Base-by-base conservation (phyloP, 371 early-diverging fungal species). In the Actinomucor elegans region DNA sequence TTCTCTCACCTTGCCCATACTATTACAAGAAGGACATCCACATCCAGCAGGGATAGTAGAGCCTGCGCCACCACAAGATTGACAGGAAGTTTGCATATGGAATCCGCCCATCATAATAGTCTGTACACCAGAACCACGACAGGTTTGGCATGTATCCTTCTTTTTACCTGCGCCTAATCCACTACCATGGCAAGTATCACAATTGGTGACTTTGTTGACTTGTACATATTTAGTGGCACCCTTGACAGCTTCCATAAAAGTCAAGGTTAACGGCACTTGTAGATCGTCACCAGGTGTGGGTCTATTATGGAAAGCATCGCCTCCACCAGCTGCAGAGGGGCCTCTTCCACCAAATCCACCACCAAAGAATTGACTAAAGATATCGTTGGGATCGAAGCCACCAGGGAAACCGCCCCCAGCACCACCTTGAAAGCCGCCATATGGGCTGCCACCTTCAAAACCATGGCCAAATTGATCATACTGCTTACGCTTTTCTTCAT, bases 161-260 rank as follows among this genome's bases (percentile, higher is more conserved):
- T 84, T 82, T 40, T 84, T 81, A 8, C 93, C 94, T 18, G 63
- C 64, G 59, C 88, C 90, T 9, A 91, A 61, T 14, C 97, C 97
- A 36, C 61, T 64, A 9, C 96, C 97, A 26, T 75, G 64, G 59
- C 96, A 97, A 1, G 87, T 75, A 14, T 62, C 61, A 67, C 97
- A 97, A 27, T 71, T 69, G 1, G 74, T 68, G 23, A 94, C 73
- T 4, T 82, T 74, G 24, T 81, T 68, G 21, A 88, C 81, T 26
- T 65, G 66, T 11, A 96, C 69, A 9, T 57, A 66, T 55, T 84
- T 87, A 20, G 72, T 79, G 0, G 84, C 52, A 18, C 97, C 97
- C 45, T 85, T 86, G 14, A 86, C 90, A 6, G 94, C 93, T 28
- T 94, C 94, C 92, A 93, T 91, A 61, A 96, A 97, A 4, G 82